Evolutionary conservation across 345 rosid genomes (phyloP), one percentile per base, ranked within the genome.

Genomic region (Carallia brachiata): DNA sequence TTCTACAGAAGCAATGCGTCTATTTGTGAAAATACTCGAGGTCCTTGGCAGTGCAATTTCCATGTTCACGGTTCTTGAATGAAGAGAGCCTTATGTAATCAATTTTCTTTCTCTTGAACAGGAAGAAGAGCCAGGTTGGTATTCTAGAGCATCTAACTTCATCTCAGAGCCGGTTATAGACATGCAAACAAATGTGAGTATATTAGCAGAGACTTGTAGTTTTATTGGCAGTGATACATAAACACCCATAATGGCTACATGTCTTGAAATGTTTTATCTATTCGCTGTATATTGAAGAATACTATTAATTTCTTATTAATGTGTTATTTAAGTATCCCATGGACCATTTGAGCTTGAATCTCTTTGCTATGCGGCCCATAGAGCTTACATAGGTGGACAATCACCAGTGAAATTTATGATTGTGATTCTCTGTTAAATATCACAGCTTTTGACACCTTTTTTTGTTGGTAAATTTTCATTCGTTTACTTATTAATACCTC

Each of bases 41-140:
- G 99, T 92, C 64, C 70, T 50, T 52, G 36, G 72, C 70, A 65
- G 28, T 74, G 69, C 36, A 18, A 36, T 65, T 62, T 72, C 72
- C 69, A 39, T 57, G 17, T 77, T 23, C 27, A 53, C 50, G 39
- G 23, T 73, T 65, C 44, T 19, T 63, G 48, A 60, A 40, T 74
- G 13, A 52, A 13, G 31, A 19, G 37, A 8, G 70, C 62, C 67
- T 75, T 36, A 61, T 63, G 36, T 19, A 37, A 66, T 28, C 59
- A 40, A 39, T 72, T 64, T 73, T 28, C 34, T 61, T 60, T 74
- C 4, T n/a, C 30, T 62, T 52, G 65, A 36, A 48, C 71, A 96
- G 99, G 99, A 96, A 87, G 98, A 96, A 82, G 93, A 96, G 78
- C 97, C 98, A 16, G 82, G 95, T 69, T 96, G 99, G 99, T 96